Evolutionary conservation across 306 rosid genomes (phyloP).

Genomic region (Rosa lucieae): DNA sequence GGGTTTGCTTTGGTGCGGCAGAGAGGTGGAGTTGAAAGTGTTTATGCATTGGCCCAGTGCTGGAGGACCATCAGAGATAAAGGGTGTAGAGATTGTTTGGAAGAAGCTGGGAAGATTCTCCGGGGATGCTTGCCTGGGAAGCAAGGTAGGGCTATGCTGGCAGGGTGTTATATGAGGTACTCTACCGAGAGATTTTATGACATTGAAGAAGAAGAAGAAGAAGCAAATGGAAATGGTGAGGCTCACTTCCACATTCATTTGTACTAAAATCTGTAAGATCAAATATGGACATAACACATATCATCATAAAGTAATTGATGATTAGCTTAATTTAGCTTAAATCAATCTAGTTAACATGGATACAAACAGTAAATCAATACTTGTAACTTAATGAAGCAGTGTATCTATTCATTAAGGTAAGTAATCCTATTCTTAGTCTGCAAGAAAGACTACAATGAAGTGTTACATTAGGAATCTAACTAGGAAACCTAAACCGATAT

Average conservation of each 20-base stretch:
- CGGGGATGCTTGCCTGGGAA: slow-evolving; percentile 33
- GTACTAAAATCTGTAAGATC: no score
- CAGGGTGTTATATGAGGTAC: slow-evolving; percentile 59
- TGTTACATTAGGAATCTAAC: no score
- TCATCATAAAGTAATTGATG: no score
- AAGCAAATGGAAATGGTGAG: not conserved
- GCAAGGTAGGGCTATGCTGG: slow-evolving; percentile 44
- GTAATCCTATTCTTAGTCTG: no score
- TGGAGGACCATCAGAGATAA: slow-evolving; percentile 37
- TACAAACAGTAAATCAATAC: no score
- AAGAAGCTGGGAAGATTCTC: slow-evolving; percentile 21
- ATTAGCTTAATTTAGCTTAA: no score
- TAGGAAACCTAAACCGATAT: no score
- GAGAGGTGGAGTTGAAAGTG: slow-evolving; percentile 35
- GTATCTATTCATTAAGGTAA: no score
- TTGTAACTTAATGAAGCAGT: no score
- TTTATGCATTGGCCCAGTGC: slow-evolving; percentile 65
- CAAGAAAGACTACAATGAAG: no score
- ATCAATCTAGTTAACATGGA: no score
- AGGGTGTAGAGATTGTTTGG: slow-evolving; percentile 39
- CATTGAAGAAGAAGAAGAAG: not conserved
- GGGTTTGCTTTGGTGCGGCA: slow-evolving; percentile 36
- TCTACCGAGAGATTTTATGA: slow-evolving; percentile 46
- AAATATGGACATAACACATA: no score
- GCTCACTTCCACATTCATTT: not conserved